Evolutionary conservation across 352 stramenopile species (phyloP).

Genomic region (Phytophthora crassamura): DNA sequence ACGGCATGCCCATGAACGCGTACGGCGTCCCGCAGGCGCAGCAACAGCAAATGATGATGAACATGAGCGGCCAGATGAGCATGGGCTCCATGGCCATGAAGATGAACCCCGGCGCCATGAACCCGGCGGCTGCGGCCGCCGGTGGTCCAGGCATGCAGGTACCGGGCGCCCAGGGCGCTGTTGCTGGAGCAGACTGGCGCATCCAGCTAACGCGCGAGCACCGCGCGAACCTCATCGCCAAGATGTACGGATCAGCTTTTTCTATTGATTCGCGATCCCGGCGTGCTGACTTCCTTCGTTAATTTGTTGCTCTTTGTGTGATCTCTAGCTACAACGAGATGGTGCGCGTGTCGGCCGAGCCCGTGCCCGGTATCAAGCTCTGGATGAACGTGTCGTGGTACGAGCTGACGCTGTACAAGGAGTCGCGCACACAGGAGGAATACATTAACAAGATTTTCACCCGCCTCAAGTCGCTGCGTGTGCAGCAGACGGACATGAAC

Average conservation of each 20-base stretch:
- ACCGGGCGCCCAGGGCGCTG: constrained; percentile 24
- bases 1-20: constrained; percentile 47
- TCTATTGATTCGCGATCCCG: constrained; percentile 1
- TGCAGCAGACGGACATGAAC: constrained; percentile 78
- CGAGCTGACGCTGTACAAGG: constrained; percentile 85
- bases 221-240: constrained; percentile 84
- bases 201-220: constrained; percentile 85
- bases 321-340: constrained; percentile 80
- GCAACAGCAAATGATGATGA: constrained; percentile 70
- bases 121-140: constrained; percentile 36
- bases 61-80: constrained; percentile 59
- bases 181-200: constrained; percentile 68
- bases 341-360: constrained; percentile 82
- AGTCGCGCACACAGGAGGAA: constrained; percentile 84
- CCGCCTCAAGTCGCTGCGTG: constrained; percentile 75
- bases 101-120: constrained; percentile 55
- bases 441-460: constrained; percentile 92
- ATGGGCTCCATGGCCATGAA: constrained; percentile 65
- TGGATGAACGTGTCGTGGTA: constrained; percentile 91
- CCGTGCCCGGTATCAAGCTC: constrained; percentile 79
- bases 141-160: constrained; percentile 28
- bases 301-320: constrained; percentile 17
- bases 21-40: constrained; percentile 52
- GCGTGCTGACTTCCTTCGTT: constrained; percentile 11
- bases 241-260: constrained; percentile 62